phyloP scores from a whole-genome alignment of 2,329 filamentous ascomycete species.

The Sporothrix variecibatus region DNA sequence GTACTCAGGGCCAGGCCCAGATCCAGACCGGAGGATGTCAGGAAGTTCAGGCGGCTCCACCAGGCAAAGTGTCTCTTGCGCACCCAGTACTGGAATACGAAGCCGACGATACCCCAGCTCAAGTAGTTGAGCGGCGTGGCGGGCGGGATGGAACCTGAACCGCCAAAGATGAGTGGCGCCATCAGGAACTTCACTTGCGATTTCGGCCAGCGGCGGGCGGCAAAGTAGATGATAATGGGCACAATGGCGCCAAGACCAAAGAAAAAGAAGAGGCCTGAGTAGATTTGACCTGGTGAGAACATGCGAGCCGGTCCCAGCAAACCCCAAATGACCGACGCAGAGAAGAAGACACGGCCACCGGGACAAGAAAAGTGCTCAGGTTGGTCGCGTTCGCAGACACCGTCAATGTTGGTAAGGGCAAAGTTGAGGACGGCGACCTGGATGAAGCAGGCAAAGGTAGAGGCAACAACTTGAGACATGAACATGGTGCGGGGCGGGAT shows the following conservation, averaged over 20 bases:
- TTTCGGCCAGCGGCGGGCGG: conserved; percentile 52
- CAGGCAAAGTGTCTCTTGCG: conserved; percentile 64
- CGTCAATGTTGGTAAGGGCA: conserved; percentile 60
- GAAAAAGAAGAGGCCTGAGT: conserved; percentile 61
- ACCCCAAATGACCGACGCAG: conserved; percentile 68
- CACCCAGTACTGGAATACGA: conserved; percentile 69
- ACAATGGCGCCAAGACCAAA: conserved; percentile 58
- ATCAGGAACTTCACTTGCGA: conserved; percentile 57
- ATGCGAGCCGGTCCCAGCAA: conserved; percentile 64
- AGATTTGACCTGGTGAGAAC: conserved; percentile 64
- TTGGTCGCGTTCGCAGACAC: conserved; percentile 62
- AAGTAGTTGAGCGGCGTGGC: conserved; percentile 75
- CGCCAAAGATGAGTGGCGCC: conserved; percentile 64
- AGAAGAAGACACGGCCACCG: conserved; percentile 65
- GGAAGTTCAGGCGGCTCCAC: conserved; percentile 75
- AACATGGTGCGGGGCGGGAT: conserved; percentile 68
- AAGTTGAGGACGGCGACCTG: conserved; percentile 66
- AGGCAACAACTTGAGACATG: conserved; percentile 65
- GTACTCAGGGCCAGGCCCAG: conserved; percentile 68
- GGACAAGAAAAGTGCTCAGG: conserved; percentile 64
- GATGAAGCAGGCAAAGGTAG: conserved; percentile 66
- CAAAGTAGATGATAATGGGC: conserved; percentile 55
- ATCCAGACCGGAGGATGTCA: conserved; percentile 70
- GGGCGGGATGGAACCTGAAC: conserved; percentile 59
- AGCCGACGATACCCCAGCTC: conserved; percentile 71